These are phyloP conservation scores for Xanthoconium stramineum DNA, from an alignment of 768 basidiomycete genomes.

Conservation along the genomic window DNA sequence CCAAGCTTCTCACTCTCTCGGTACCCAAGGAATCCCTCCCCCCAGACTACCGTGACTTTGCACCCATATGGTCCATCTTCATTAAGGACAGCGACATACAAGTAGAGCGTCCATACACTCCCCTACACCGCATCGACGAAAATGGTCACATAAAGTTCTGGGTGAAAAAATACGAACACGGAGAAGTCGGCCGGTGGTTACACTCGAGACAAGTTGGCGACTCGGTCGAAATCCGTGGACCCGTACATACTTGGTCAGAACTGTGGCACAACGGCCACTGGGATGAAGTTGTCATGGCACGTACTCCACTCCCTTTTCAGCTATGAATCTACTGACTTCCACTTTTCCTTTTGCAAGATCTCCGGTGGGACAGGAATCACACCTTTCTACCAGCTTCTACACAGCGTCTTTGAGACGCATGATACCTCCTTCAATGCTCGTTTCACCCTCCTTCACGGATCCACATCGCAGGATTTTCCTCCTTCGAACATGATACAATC, in stretches of 20 bases:
- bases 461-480: slow-evolving; percentile 63
- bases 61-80: slow-evolving; percentile 71
- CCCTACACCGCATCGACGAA: slow-evolving; percentile 65
- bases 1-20: slow-evolving; percentile 62
- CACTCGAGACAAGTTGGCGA: slow-evolving; percentile 68
- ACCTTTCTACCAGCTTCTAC: slow-evolving; percentile 78
- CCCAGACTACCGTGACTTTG: slow-evolving; percentile 17
- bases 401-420: slow-evolving; percentile 43
- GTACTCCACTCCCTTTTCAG: background rate
- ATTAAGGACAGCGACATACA: slow-evolving; percentile 88
- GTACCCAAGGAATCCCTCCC: slow-evolving; percentile 46
- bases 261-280: slow-evolving; percentile 51
- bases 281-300: slow-evolving; percentile 81
- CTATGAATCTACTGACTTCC: background rate
- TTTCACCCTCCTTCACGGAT: slow-evolving; percentile 74
- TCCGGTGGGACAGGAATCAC: slow-evolving; percentile 88
- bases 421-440: slow-evolving; percentile 39
- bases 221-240: slow-evolving; percentile 71
- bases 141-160: slow-evolving; percentile 70
- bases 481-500: slow-evolving; percentile 59
- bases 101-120: slow-evolving; percentile 84
- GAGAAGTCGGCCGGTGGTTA: slow-evolving; percentile 83
- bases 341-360: slow-evolving; percentile 46
- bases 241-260: slow-evolving; percentile 58
- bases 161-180: slow-evolving; percentile 75